These are phyloP conservation scores for Testicularia cyperi DNA, from an alignment of 1,284 basidiomycete genomes.

Conservation along the genomic window DNA sequence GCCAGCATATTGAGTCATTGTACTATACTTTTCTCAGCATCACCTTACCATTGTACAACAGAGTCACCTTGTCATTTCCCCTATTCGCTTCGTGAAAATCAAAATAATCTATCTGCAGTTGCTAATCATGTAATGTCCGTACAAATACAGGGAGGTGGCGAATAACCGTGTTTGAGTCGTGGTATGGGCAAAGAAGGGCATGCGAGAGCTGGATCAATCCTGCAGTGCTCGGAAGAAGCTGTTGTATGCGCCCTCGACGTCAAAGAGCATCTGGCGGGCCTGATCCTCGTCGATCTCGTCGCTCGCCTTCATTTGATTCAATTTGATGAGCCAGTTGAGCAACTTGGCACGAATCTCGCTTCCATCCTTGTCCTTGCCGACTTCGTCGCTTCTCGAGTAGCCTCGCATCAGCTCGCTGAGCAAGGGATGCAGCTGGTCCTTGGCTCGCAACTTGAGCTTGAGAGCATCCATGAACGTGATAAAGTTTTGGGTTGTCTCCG, in stretches of 20 bases:
- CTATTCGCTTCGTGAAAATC: no score
- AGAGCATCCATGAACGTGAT: slow-evolving; percentile 99
- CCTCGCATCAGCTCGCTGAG: slow-evolving; percentile 90
- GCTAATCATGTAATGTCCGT: no score
- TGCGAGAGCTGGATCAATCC: no score
- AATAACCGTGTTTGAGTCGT: no score
- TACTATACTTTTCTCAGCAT: no score
- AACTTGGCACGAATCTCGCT: slow-evolving; percentile 93
- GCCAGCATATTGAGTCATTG: no score
- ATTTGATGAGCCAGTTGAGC: slow-evolving; percentile 90
- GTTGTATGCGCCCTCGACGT: slow-evolving; percentile 93
- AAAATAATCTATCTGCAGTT: no score
- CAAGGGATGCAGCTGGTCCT: slow-evolving; percentile 94
- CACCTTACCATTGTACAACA: no score
- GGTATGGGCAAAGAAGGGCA: no score
- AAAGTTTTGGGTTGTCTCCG: slow-evolving; percentile 91
- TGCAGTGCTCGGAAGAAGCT: slow-evolving; percentile 86
- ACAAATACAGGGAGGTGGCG: no score
- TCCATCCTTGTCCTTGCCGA: slow-evolving; percentile 76
- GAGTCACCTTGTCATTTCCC: no score
- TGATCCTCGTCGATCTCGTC: slow-evolving; percentile 96
- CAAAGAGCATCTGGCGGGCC: slow-evolving; percentile 90
- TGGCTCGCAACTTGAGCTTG: slow-evolving; percentile 85
- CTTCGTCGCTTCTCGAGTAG: slow-evolving; percentile 46
- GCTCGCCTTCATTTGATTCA: slow-evolving; percentile 95